These are phyloP conservation scores for Sporothrix pseudoabietina DNA, from an alignment of 2,329 filamentous ascomycete genomes.

Conservation along the genomic window DNA sequence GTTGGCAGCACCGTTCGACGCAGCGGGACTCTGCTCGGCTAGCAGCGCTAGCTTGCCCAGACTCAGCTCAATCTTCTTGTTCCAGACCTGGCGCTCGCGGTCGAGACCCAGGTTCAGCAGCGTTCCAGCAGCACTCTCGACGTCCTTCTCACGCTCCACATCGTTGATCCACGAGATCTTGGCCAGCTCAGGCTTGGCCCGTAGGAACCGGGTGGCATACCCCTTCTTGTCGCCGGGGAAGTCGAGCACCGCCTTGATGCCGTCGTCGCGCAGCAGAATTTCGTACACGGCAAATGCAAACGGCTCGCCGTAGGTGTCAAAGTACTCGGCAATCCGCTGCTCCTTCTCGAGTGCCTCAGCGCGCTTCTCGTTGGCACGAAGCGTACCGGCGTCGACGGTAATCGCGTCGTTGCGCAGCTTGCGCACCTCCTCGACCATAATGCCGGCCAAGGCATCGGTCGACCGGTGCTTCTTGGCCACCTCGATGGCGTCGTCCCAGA, in stretches of 20 bases:
- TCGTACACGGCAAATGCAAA: slow-evolving; percentile 81
- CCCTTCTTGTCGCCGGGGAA: slow-evolving; percentile 67
- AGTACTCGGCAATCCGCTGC: slow-evolving; percentile 54
- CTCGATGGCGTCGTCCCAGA: slow-evolving; percentile 60
- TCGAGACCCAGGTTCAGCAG: slow-evolving; percentile 69
- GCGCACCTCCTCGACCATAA: slow-evolving; percentile 58
- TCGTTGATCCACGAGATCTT: slow-evolving; percentile 96
- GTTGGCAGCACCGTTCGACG: slow-evolving; percentile 34
- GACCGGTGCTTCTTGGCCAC: slow-evolving; percentile 62
- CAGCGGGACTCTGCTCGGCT: slow-evolving; percentile 54
- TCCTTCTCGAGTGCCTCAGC: slow-evolving; percentile 51
- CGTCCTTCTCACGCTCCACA: slow-evolving; percentile 73
- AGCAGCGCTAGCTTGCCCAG: slow-evolving; percentile 80
- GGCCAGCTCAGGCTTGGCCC: slow-evolving; percentile 68
- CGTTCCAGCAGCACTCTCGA: slow-evolving; percentile 69
- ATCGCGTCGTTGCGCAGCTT: slow-evolving; percentile 43
- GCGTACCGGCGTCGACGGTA: slow-evolving; percentile 43
- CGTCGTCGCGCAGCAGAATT: slow-evolving; percentile 68
- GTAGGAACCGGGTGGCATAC: slow-evolving; percentile 78
- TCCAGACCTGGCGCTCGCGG: slow-evolving; percentile 81
- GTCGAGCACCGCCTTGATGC: slow-evolving; percentile 69
- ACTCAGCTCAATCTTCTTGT: slow-evolving; percentile 88
- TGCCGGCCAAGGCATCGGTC: slow-evolving; percentile 57
- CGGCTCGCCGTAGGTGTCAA: slow-evolving; percentile 64
- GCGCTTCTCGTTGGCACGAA: slow-evolving; percentile 45